Percentiles rank a stretch among this genome's conserved stretches.
phyloP scores from a whole-genome alignment of 805 yeast species.

The Kluyveromyces wickerhamii region DNA sequence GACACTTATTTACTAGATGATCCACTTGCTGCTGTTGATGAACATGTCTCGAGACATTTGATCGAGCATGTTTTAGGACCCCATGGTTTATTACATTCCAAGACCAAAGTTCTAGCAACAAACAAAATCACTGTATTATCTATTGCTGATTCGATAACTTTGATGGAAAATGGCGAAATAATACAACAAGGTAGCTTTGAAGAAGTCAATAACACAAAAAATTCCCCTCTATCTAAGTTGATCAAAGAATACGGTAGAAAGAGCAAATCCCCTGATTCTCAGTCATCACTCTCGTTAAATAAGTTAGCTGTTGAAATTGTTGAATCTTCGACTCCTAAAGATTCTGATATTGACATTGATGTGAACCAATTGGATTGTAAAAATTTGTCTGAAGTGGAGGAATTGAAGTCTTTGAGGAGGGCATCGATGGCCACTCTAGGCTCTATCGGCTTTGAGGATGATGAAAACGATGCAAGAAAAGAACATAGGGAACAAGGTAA shows the following conservation, averaged over 20 bases:
- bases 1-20: conserved; percentile 89
- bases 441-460: conserved; percentile 31
- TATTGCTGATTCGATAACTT: conserved; percentile 60
- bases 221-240: conserved; percentile 44
- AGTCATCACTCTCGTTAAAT: conserved; percentile 7
- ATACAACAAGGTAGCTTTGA: conserved; percentile 58
- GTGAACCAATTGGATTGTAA: conserved; percentile 22
- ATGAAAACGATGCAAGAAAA: conserved; percentile 32
- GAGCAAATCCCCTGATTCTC: conserved; percentile 19
- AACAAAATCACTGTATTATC: conserved; percentile 77
- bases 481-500: conserved; percentile 91
- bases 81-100: conserved; percentile 63
- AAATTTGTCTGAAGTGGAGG: conserved; percentile 22
- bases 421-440: conserved; percentile 45
- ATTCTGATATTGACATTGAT: conserved; percentile 27
- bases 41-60: conserved; percentile 86
- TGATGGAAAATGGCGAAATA: conserved; percentile 63
- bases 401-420: conserved; percentile 42
- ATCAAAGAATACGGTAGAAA: conserved; percentile 57
- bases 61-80: conserved; percentile 78
- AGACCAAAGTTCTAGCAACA: conserved; percentile 76
- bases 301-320: conserved; percentile 10
- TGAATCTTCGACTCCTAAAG: conserved; percentile 12
- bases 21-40: conserved; percentile 93
- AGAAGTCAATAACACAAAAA: conserved; percentile 36